Percentiles rank a stretch among this genome's conserved stretches.
Conservation (phyloP, 2,329 filamentous ascomycete genomes). For the Exophiala calicioides region DNA sequence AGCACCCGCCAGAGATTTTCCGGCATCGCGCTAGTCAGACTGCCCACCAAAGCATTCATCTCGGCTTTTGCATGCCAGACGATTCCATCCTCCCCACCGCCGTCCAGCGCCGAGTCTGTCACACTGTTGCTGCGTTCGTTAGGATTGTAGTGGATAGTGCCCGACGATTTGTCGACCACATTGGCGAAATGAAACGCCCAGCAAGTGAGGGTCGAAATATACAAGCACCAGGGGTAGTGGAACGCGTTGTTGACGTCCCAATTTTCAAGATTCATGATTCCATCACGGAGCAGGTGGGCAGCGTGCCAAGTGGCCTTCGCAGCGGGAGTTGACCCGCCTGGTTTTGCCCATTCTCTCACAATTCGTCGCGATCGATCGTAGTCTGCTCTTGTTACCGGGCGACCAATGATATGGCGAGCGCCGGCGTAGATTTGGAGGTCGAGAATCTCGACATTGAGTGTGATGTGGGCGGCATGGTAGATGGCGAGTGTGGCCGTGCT, state of each 20-base stretch:
- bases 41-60: conserved; percentile 38
- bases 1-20: conserved; percentile 40
- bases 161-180: conserved; percentile 8
- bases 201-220: conserved; percentile 59
- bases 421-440: conserved; percentile 65
- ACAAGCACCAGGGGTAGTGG: conserved; percentile 64
- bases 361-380: conserved; percentile 53
- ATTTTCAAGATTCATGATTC: conserved; percentile 52
- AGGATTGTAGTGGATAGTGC: not conserved
- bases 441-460: conserved; percentile 60
- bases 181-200: conserved; percentile 59
- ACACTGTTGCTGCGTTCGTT: not conserved
- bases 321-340: conserved; percentile 33
- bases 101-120: conserved; percentile 19
- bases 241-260: conserved; percentile 57
- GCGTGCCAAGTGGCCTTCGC: conserved; percentile 56
- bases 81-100: conserved; percentile 37
- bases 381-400: conserved; percentile 54
- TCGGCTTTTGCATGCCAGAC: conserved; percentile 38
- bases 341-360: conserved; percentile 54
- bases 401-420: conserved; percentile 59
- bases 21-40: conserved; percentile 38
- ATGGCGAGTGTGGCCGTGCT: conserved; percentile 55
- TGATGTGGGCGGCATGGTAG: conserved; percentile 60
- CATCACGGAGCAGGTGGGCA: conserved; percentile 54